Percentiles rank a stretch among this genome's conserved stretches.
Evolutionary conservation across 768 basidiomycete genomes (phyloP).

Genomic region (Hirschioporus abietinus): DNA sequence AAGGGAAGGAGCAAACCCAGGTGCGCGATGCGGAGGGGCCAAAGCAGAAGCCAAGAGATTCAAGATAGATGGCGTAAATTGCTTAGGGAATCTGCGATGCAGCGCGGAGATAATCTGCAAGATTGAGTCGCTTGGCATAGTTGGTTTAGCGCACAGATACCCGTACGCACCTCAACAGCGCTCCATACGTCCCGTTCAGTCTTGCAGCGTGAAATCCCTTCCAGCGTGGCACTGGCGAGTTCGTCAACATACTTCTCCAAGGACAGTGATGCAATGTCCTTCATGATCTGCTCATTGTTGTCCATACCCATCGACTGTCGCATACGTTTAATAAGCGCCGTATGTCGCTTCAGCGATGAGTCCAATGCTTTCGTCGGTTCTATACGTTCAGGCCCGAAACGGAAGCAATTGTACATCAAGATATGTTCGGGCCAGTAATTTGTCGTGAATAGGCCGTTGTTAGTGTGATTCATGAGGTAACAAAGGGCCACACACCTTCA

Average conservation of each 20-base stretch:
- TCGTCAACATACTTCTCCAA: slow-evolving; percentile 97
- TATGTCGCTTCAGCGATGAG: slow-evolving; percentile 94
- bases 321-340: slow-evolving; percentile 90
- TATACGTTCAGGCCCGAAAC: slow-evolving; percentile 21
- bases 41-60: slow-evolving; percentile 42
- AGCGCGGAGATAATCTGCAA: slow-evolving; percentile 79
- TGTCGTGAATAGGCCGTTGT: neutral
- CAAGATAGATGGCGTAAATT: slow-evolving; percentile 72
- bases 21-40: slow-evolving; percentile 22
- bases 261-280: slow-evolving; percentile 85
- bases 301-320: slow-evolving; percentile 80
- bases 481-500: slow-evolving; percentile 1
- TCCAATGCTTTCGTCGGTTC: slow-evolving; percentile 72
- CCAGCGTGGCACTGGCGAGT: slow-evolving; percentile 79
- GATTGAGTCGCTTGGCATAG: neutral
- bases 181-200: slow-evolving; percentile 90
- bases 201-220: slow-evolving; percentile 84
- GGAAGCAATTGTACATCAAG: neutral
- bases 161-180: slow-evolving; percentile 74
- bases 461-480: neutral
- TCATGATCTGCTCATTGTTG: slow-evolving; percentile 81
- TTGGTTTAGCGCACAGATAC: neutral
- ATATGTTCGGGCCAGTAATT: neutral
- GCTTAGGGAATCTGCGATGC: slow-evolving; percentile 78
- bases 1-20: neutral